Evolutionary conservation across 768 basidiomycete genomes (phyloP), one percentile per base, ranked within the genome.

Genomic region (Mrakia hoshinonis): DNA sequence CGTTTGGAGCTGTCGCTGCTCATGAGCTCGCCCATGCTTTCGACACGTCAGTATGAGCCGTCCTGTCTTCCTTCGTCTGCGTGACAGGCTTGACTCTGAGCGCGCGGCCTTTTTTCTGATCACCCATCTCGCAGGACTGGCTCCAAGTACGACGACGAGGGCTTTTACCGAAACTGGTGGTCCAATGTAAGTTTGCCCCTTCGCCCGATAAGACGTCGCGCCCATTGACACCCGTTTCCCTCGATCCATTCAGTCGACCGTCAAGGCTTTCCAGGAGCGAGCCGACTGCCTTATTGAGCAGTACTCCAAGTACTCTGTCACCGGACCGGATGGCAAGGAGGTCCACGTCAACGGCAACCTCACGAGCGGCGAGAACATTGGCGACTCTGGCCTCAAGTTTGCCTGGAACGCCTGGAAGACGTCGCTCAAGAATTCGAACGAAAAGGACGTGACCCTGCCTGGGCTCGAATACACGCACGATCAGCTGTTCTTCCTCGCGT

Each of bases 401-500:
- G 87, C 93, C 0, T 95, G 87, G 79, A 85, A 89, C 13, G 96
- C 96, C 22, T 99, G 96, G 96, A 87, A 90, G 78, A 83, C 83
- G n/a, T 87, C 88, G 0, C 80, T 83, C 67, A 43, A 46, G 4
- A 7, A 15, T 51, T 31, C 78, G 83, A 61, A 87, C 0, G 82
- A 83, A 43, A 89, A 92, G 77, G 87, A 86, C 75, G 79, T 89
- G 26, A 73, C 70, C 66, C 85, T 97, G 20, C 93, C 93, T 13
- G 93, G 93, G 22, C 79, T 97, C 72, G 9, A 60, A 2, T 68
- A 29, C 63, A 51, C 76, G 90, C 89, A 48, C 71, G 94, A 96
- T 49, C 94, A 97, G 81, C 80, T 97, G 36, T 97, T 97, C 82
- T 97, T 96, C 83, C 86, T 97, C 68, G 85, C 91, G 1, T 94